These are phyloP conservation scores for Eutypella sp. DNA, from an alignment of 2,329 filamentous ascomycete species.

Conservation along the genomic window DNA sequence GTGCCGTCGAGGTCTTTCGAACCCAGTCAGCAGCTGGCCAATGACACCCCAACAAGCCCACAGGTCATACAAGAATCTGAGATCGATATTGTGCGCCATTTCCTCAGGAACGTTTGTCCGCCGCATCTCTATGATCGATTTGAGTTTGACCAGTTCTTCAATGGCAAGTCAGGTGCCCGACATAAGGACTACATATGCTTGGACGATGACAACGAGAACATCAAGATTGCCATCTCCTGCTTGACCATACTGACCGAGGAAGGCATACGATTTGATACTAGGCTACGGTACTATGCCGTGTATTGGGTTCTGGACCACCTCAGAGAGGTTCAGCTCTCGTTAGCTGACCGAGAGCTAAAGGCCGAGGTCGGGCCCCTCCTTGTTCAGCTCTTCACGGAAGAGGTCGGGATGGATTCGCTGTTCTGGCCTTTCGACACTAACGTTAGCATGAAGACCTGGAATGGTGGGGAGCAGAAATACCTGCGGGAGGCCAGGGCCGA, in stretches of 20 bases:
- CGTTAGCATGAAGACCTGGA: conserved; percentile 23
- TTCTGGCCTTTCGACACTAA: conserved; percentile 23
- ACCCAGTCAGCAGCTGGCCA: conserved; percentile 1
- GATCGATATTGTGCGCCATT: conserved; percentile 27
- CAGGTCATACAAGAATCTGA: conserved; percentile 24
- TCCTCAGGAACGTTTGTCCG: conserved; percentile 28
- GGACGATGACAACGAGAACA: conserved; percentile 27
- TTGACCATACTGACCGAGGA: conserved; percentile 22
- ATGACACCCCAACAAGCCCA: conserved; percentile 4
- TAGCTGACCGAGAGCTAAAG: conserved; percentile 23
- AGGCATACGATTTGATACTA: conserved; percentile 12
- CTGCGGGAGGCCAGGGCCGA: conserved; percentile 18
- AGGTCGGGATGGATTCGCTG: conserved; percentile 23
- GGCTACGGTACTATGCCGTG: conserved; percentile 21
- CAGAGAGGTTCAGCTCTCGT: conserved; percentile 22
- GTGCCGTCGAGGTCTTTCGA: conserved; percentile 17
- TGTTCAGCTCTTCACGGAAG: conserved; percentile 22
- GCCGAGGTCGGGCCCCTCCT: conserved; percentile 22
- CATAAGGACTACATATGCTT: conserved; percentile 26
- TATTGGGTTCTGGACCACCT: conserved; percentile 24
- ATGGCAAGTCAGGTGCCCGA: conserved; percentile 21
- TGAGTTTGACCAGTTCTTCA: conserved; percentile 30
- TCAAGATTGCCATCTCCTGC: conserved; percentile 23
- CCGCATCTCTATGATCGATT: conserved; percentile 26
- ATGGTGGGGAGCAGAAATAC: conserved; percentile 14